Evolutionary conservation across 2,329 filamentous ascomycete species (phyloP), one percentile per base, ranked within the genome.

Genomic region (Cytospora piceae): DNA sequence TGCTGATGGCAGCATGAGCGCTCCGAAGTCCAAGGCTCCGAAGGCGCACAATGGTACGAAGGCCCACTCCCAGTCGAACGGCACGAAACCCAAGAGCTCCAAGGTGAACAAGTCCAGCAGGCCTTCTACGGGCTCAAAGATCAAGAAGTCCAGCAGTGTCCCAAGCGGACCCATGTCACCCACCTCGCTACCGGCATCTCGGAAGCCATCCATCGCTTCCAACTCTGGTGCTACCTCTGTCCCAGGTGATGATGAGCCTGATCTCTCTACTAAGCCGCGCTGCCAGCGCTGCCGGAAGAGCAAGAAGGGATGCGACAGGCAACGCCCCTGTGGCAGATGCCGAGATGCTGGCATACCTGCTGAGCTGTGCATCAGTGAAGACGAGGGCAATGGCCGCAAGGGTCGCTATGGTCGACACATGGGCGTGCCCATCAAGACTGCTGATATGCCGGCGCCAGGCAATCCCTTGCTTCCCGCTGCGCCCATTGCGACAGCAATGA

Each of bases 251-350:
- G 94, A 97, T 70, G 94, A 97, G 58, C 95, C 94, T 3, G 94
- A 99, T 72, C 81, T 98, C 24, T 97, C 94, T 0, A 94, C 91
- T 70, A 97, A 98, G 80, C 95, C 95, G 64, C 93, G 95, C 69
- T 99, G 95, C 82, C 95, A 99, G 77, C 91, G 95, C 66, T 99
- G 95, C 83, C 91, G 95, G 73, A 99, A 99, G 87, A 98, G 94
- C 81, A 99, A 99, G 85, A 99, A 99, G 81, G 95, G 95, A 15
- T 99, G 95, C 76, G 95, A 99, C 80, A 90, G 95, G 66, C 95
- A 98, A 79, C 90, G 95, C 49, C 95, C 95, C 32, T 99, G 95
- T 74, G 92, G 93, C 64, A 88, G 95, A 69, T 99, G 95, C 87
- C 93, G 93, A 77, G 95, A 99, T 79, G 95, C 95, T 53, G 95